phyloP scores from a whole-genome alignment of 345 rosid species.

The Physaria fendleri region DNA sequence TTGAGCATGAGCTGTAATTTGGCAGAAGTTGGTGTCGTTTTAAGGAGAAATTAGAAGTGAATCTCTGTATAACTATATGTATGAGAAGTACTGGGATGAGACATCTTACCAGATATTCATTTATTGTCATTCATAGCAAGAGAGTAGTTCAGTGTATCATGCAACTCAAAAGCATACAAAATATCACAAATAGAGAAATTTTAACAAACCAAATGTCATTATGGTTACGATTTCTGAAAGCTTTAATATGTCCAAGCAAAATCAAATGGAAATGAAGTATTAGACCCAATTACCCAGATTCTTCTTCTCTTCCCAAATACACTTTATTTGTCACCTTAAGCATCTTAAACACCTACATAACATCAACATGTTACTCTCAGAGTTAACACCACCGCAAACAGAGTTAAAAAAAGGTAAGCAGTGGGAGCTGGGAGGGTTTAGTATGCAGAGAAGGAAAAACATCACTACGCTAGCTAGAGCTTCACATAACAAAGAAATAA shows the following conservation, averaged over 20 bases:
- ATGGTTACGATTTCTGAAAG: constrained; percentile 1
- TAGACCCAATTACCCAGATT: constrained; percentile 4
- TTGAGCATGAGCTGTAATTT: neutral
- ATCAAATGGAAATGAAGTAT: constrained; percentile 5
- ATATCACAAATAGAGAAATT: neutral
- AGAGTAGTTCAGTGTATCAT: neutral
- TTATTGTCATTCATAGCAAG: constrained; percentile 4
- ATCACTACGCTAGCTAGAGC: neutral
- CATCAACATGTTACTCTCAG: constrained; percentile 10
- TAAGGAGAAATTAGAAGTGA: constrained; percentile 1
- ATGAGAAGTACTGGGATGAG: neutral
- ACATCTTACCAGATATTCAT: neutral
- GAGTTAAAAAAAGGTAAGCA: neutral
- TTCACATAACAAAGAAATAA: neutral
- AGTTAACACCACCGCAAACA: constrained; percentile 1
- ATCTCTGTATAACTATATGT: neutral
- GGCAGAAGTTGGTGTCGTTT: constrained; percentile 2
- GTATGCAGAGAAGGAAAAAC: neutral
- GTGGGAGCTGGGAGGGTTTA: neutral
- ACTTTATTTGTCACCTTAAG: constrained; percentile 20
- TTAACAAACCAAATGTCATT: neutral
- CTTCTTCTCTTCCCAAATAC: constrained; percentile 13
- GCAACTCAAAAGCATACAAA: constrained; percentile 10
- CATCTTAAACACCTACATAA: constrained; percentile 8
- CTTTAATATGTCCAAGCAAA: constrained; percentile 21